Base-by-base conservation (phyloP, 2,329 filamentous ascomycete genomes). In the Aureobasidium namibiae region DNA sequence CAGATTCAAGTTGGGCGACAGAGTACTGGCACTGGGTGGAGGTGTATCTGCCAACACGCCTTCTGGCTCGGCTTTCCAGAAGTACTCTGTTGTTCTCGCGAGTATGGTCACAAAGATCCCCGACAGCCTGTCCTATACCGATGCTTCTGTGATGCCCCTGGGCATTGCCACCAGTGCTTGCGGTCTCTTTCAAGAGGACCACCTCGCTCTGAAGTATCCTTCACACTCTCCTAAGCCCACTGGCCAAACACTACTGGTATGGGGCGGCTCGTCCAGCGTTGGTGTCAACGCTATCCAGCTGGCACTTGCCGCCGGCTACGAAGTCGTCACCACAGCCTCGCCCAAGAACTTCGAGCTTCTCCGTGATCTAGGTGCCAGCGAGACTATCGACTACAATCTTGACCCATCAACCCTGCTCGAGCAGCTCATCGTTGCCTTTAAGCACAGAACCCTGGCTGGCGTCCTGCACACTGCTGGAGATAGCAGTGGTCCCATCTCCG, bases 241-340 rank as follows among this genome's bases (percentile, higher is more conserved):
- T 5, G 68, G 68, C 16, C 69, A 75, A 50, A 65, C 69, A 48
- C 39, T 78, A 0, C 63, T 82, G 5, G 66, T 82, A 14, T 82
- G 78, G 76, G 80, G 80, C n/a, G 81, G 80, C 0, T 74, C 76
- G 2, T 75, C 76, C 0, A 72, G 70, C 16, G 76, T 79, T 0
- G 78, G 79, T 1, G 72, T 72, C 41, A 74, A 73, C 44, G 75
- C 75, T 0, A 74, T 80, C 11, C 79, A 81, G 61, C 68, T 81
- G 0, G 73, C 74, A 1, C 66, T 69, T 6, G 73, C 72, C 0
- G 72, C 75, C 0, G 78, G 78, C 0, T 78, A 76, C 60, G 67
- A 75, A 14, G 77, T 81, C 11, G 64, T 80, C 41, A 67, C 74
- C 0, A 78, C 76, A 0, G 71, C 72, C 0, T 76, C 75, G 0